Base-by-base conservation (phyloP, 1,139 yeast species). In the Lodderomyces elongisporus region DNA sequence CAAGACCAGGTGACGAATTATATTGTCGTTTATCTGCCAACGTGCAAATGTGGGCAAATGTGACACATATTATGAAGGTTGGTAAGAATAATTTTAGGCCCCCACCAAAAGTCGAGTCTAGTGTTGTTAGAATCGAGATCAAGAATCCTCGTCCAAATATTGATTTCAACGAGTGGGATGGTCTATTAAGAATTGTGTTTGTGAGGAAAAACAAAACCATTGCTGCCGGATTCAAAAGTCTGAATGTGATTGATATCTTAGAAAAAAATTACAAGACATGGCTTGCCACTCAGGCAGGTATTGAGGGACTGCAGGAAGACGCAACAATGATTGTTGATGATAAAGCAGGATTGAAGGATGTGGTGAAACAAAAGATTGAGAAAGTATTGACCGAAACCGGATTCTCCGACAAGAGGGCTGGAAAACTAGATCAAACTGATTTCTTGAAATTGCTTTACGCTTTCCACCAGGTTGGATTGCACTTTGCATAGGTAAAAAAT, bases 31-130 rank as follows among this genome's bases (percentile, higher is more conserved):
- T 91, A 37, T 82, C 95, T 14, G 98, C 95, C 22, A 93, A 91
- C 52, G 97, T 91, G 0, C 98, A 91, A 54, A 89, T 91, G 97
- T 91, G 98, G 97, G 96, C 97, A 15, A 85, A 85, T 45, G 96
- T 93, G 15, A 88, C 95, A 5, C 98, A 91, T 58, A 85, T 91
- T 37, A 91, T 91, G 99, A 93, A 93, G 59, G 98, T 91, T 26
- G 97, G 98, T 21, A 82, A 79, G 54, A 93, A 93, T 57, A 91
- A 91, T 54, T 91, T 91, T 69, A 74, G 96, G 45, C 99, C 99
- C 25, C 99, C 99, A 14, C 99, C 99, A 37, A 91, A 91, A 58
- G 99, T 91, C 39, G 99, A 91, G 58, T 87, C 96, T 0, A 82
- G 95, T 27, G 98, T 91, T 32, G 97, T 91, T 14, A 75, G 95